Evolutionary conservation across 805 yeast genomes (phyloP), one percentile per base, ranked within the genome.

Genomic region (Jamesozyma spencerorum): DNA sequence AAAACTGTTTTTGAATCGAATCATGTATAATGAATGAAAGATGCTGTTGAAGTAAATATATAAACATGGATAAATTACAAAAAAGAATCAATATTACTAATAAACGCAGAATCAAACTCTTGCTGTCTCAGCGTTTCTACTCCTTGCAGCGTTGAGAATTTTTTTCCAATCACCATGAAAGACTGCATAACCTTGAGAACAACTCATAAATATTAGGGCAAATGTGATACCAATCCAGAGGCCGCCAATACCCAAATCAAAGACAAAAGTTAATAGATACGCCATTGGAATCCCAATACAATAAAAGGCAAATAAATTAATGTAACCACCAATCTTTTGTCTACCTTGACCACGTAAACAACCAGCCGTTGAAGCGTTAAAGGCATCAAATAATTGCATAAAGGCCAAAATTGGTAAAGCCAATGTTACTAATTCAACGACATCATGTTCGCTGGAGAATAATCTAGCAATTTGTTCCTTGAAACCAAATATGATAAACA

Each of bases 331-430:
- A 26, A 60, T 54, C 39, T 56, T 58, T 47, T 58, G 64, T 46
- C 60, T 75, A 13, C 90, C 90, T 62, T 81, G 88, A 5, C 90
- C 90, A 55, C 92, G 70, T 40, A 83, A 64, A 44, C 85, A 71
- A 13, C 90, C 90, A 13, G 85, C 87, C 1, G 83, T 74, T 37
- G 80, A 77, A 13, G 85, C 83, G 47, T 80, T 74, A 51, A 77
- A 62, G 10, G 80, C 79, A 58, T 83, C 92, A 40, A 74, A 74
- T 19, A 83, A 61, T 62, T 82, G 88, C 72, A 79, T 80, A 26
- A 75, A 52, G 1, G 87, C 83, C 36, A 79, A 72, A 34, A 79
- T 63, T 56, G 83, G 77, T 62, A 82, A 63, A 20, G 81, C 71
- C 18, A 60, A 58, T 1, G 68, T 57, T 6, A 81, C 76, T 10